phyloP scores from a whole-genome alignment of 192 early-diverging fungal genomes.

The Coemansia sp. region DNA sequence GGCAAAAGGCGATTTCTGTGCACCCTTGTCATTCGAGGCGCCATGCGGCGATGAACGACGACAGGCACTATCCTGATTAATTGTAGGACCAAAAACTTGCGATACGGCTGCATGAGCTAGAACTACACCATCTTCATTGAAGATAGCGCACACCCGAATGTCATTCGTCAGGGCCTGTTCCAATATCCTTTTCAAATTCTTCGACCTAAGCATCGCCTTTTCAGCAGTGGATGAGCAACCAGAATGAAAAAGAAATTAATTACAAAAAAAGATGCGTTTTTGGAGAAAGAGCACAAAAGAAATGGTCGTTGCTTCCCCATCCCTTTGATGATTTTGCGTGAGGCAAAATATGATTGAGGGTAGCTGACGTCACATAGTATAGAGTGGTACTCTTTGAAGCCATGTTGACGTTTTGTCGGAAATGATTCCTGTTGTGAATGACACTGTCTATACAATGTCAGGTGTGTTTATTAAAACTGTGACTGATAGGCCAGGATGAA shows the following conservation, averaged over 20 bases:
- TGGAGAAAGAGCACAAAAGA: no score
- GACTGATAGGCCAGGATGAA: no score
- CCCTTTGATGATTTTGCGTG: no score
- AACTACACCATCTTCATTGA: constrained; percentile 50
- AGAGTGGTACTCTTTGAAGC: no score
- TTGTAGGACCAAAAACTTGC: background rate
- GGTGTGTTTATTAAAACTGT: no score
- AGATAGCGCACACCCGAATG: constrained; percentile 40
- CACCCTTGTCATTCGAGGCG: background rate
- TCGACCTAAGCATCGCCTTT: constrained; percentile 44
- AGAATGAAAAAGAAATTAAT: background rate
- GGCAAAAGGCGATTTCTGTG: background rate
- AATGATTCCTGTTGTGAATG: no score
- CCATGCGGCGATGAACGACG: background rate
- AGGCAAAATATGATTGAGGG: no score
- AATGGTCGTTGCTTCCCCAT: no score
- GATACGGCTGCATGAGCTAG: constrained; percentile 36
- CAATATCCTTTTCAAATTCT: constrained; percentile 40
- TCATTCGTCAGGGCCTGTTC: constrained; percentile 48
- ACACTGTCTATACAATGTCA: no score
- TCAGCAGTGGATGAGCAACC: background rate
- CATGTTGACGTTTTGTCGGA: no score
- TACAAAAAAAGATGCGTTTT: no score
- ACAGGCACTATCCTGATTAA: background rate
- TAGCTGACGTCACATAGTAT: no score